These are phyloP conservation scores for Colletotrichum sp. DNA, from an alignment of 2,329 filamentous ascomycete species.

Conservation along the genomic window DNA sequence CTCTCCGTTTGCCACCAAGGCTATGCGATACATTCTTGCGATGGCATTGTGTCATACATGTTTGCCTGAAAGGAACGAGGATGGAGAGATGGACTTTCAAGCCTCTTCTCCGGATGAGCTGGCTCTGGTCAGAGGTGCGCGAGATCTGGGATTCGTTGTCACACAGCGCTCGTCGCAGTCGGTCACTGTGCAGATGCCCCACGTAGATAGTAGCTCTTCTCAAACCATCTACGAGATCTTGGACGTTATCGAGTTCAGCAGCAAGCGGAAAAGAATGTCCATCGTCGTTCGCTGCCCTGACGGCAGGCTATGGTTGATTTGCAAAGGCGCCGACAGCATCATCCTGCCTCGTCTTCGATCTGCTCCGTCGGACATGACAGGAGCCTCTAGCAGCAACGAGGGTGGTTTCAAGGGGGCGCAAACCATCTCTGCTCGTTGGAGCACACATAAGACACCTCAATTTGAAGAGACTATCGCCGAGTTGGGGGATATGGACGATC, in stretches of 20 bases:
- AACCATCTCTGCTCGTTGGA: slow-evolving; percentile 59
- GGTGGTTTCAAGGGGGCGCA: slow-evolving; percentile 59
- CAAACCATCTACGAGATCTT: slow-evolving; percentile 76
- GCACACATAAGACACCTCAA: slow-evolving; percentile 56
- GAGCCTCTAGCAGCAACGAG: slow-evolving; percentile 68
- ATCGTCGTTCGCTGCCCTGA: slow-evolving; percentile 87
- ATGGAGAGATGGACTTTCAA: slow-evolving; percentile 78
- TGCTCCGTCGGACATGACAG: slow-evolving; percentile 75
- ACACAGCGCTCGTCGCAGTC: slow-evolving; percentile 74
- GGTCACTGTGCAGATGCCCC: slow-evolving; percentile 58
- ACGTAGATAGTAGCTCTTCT: slow-evolving; percentile 43
- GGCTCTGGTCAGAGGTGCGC: slow-evolving; percentile 81
- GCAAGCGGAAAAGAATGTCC: slow-evolving; percentile 88
- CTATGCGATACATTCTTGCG: slow-evolving; percentile 80
- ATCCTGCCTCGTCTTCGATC: slow-evolving; percentile 79
- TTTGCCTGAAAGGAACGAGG: slow-evolving; percentile 75
- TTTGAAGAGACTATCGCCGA: slow-evolving; percentile 57
- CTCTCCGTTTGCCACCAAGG: slow-evolving; percentile 78
- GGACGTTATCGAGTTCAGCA: slow-evolving; percentile 90
- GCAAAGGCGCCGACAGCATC: slow-evolving; percentile 88
- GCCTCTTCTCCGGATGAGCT: slow-evolving; percentile 90
- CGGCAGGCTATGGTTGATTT: slow-evolving; percentile 79
- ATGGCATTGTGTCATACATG: slow-evolving; percentile 91
- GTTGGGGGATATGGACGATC: slow-evolving; percentile 54
- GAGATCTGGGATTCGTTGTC: slow-evolving; percentile 82